Percentiles rank a stretch among this genome's conserved stretches.
Evolutionary conservation across 2,329 filamentous ascomycete genomes (phyloP).

Genomic region (Aureobasidium mangrovei): DNA sequence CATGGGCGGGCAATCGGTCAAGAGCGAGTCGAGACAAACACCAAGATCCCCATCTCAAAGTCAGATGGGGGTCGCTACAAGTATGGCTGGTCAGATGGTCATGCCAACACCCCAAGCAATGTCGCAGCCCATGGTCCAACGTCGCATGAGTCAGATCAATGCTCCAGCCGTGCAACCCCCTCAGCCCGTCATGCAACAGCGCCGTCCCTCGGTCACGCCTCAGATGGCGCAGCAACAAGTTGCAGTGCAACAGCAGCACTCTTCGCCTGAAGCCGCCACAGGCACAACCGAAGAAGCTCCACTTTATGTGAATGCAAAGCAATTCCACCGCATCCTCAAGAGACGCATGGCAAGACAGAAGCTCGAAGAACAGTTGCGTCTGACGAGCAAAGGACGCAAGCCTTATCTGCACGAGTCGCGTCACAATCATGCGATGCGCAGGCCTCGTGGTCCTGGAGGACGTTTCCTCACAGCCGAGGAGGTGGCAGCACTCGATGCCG

Average conservation of each 20-base stretch:
- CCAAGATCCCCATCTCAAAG: conserved; percentile 72
- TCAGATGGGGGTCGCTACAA: conserved; percentile 43
- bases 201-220: conserved; percentile 42
- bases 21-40: conserved; percentile 58
- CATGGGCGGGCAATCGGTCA: conserved; percentile 58
- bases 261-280: conserved; percentile 67
- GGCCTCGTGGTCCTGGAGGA: conserved; percentile 86
- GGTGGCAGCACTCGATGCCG: conserved; percentile 62
- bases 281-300: conserved; percentile 77
- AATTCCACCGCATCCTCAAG: conserved; percentile 96
- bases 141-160: conserved; percentile 43
- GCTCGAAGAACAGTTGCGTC: conserved; percentile 80
- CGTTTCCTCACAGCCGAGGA: conserved; percentile 95
- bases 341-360: conserved; percentile 85
- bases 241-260: conserved; percentile 60
- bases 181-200: conserved; percentile 61
- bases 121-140: conserved; percentile 47
- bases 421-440: conserved; percentile 96
- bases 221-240: conserved; percentile 42
- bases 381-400: conserved; percentile 92
- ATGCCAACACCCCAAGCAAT: conserved; percentile 51
- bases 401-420: conserved; percentile 95
- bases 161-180: conserved; percentile 59
- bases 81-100: conserved; percentile 38
- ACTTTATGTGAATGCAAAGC: conserved; percentile 95